phyloP scores from a whole-genome alignment of 805 yeast genomes.

The Ogataea pini region DNA sequence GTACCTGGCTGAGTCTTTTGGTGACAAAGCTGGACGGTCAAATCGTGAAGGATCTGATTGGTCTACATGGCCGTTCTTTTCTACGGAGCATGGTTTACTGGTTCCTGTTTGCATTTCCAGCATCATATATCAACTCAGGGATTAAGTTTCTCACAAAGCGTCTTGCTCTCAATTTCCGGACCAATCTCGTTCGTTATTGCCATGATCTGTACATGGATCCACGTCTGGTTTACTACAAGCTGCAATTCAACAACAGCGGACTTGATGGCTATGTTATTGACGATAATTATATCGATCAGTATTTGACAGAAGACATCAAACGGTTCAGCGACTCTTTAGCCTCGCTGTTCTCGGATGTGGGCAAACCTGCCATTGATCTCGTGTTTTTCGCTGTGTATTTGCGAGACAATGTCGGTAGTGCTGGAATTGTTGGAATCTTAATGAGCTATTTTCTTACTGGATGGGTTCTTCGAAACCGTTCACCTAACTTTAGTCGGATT shows the following conservation, averaged over 20 bases:
- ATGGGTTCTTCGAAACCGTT: slow-evolving; percentile 61
- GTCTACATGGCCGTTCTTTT: slow-evolving; percentile 75
- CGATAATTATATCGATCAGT: slow-evolving; percentile 76
- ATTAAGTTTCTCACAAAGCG: slow-evolving; percentile 78
- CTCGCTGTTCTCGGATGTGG: slow-evolving; percentile 81
- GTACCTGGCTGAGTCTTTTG: slow-evolving; percentile 85
- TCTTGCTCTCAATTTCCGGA: slow-evolving; percentile 80
- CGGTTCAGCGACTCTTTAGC: slow-evolving; percentile 81
- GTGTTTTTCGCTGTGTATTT: slow-evolving; percentile 81
- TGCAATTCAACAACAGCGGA: slow-evolving; percentile 55
- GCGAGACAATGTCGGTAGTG: slow-evolving; percentile 80
- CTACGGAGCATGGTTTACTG: slow-evolving; percentile 77
- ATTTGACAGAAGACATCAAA: slow-evolving; percentile 80
- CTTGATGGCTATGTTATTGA: slow-evolving; percentile 35
- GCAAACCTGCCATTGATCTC: slow-evolving; percentile 87
- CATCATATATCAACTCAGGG: slow-evolving; percentile 88
- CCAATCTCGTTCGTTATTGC: slow-evolving; percentile 77
- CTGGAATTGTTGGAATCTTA: slow-evolving; percentile 83
- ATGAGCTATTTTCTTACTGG: slow-evolving; percentile 82
- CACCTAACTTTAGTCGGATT: slow-evolving; percentile 84
- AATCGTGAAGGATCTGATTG: slow-evolving; percentile 83
- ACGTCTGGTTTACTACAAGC: slow-evolving; percentile 79
- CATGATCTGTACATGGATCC: slow-evolving; percentile 88
- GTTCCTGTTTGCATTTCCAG: slow-evolving; percentile 90
- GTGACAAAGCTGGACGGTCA: slow-evolving; percentile 92